Evolutionary conservation across 352 stramenopile species (phyloP), one percentile per base, ranked within the genome.

Genomic region (Phytophthora pini): DNA sequence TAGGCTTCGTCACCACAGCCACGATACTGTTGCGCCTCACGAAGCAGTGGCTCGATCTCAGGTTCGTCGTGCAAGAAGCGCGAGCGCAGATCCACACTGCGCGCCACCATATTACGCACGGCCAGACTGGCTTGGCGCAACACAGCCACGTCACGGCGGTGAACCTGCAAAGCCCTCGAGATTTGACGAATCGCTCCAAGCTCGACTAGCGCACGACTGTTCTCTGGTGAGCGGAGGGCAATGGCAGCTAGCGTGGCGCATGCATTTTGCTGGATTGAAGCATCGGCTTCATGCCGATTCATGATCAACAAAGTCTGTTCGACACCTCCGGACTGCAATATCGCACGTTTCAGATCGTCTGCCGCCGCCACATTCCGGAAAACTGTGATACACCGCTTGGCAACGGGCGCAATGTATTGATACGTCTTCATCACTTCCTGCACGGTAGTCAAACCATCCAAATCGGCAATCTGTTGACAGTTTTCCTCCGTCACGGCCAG

Each of bases 1-100:
- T 94, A 94, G 9, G 84, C 87, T 73, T 92, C 84, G 48, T 92
- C 84, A 15, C 84, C 84, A 50, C 87, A 94, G 12, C 74, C 81
- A 15, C 81, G 83, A 56, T 84, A 83, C 29, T 80, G 53, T 50
- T 91, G 81, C 1, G 81, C 82, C n/a, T 82, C 63, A 5, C 82
- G 79, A 48, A 94, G 72, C 54, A 93, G 17, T 27, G 70, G 56
- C 52, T 94, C 82, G 1, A 93, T 81, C 26, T 84, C 72, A 39
- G 60, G 62, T 39, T 94, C 80, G 38, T 94, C 82, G 20, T 90
- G 74, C 13, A 91, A 58, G 49, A 94, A 82, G 20, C 82, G 74
- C 7, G 62, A 59, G 11, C 83, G 84, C 20, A 94, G 45, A 40
- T 92, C 80, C 3, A 79, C 65, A 27, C 64, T 77, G 2, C 87